These are phyloP conservation scores for Cryptococcus sp. DNA, from an alignment of 1,284 basidiomycete genomes.

Conservation along the genomic window DNA sequence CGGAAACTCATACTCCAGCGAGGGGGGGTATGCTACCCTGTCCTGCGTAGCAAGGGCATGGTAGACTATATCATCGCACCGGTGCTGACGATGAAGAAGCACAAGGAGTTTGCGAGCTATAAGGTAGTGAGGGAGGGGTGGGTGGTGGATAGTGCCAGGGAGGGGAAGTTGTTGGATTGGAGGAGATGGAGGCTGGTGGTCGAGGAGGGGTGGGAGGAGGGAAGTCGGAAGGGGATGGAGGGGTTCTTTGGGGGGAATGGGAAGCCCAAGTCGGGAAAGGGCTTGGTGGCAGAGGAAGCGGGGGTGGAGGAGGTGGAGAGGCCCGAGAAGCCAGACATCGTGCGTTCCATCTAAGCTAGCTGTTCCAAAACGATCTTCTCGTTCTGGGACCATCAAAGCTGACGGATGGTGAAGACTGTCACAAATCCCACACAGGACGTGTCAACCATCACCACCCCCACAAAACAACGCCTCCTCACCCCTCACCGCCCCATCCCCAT, in stretches of 20 bases:
- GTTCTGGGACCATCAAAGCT: background rate
- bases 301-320: constrained; percentile 3
- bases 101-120: constrained; percentile 80
- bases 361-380: background rate
- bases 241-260: constrained; percentile 27
- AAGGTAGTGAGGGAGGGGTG: constrained; percentile 84
- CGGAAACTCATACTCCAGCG: constrained; percentile 74
- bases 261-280: background rate
- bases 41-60: constrained; percentile 34
- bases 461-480: constrained; percentile 5
- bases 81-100: constrained; percentile 82
- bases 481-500: constrained; percentile 20
- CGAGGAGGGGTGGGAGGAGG: constrained; percentile 34
- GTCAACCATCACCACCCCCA: background rate
- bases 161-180: constrained; percentile 57
- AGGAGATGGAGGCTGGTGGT: constrained; percentile 39
- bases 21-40: constrained; percentile 75
- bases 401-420: background rate
- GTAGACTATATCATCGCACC: constrained; percentile 74
- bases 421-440: background rate
- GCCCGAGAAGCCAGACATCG: background rate
- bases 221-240: constrained; percentile 33
- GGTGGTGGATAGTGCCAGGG: constrained; percentile 71
- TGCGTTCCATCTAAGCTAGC: background rate
- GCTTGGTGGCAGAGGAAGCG: constrained; percentile 7